Evolutionary conservation across 345 rosid species (phyloP).

Genomic region (Kernera saxatilis): DNA sequence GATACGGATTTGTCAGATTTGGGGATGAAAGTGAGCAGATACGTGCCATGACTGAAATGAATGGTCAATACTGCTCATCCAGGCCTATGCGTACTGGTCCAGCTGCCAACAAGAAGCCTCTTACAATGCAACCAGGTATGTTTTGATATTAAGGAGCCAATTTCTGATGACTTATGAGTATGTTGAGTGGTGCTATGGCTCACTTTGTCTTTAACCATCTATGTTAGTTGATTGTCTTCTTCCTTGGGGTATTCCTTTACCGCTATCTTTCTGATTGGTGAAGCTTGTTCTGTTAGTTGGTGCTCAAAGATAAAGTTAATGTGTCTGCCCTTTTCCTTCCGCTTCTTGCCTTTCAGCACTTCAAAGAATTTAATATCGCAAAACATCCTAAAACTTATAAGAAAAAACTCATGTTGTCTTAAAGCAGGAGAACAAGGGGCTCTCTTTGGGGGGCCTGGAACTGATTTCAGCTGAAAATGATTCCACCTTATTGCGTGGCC

Average conservation of each 20-base stretch:
- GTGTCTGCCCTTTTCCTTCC: slow-evolving; percentile 45
- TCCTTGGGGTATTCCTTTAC: background rate
- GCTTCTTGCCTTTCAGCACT: slow-evolving; percentile 56
- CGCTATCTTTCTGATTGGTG: background rate
- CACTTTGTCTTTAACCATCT: background rate
- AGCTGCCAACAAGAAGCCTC: slow-evolving; percentile 80
- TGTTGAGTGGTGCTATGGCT: background rate
- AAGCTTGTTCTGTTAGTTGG: slow-evolving; percentile 37
- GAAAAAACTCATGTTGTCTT: slow-evolving; percentile 86
- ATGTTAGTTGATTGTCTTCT: slow-evolving; percentile 30
- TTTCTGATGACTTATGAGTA: background rate
- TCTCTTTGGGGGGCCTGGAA: slow-evolving; percentile 96
- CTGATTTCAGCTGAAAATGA: slow-evolving; percentile 94
- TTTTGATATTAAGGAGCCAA: background rate
- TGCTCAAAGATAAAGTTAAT: slow-evolving; percentile 33
- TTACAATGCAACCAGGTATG: slow-evolving; percentile 65
- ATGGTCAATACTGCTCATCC: slow-evolving; percentile 70
- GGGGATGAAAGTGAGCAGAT: slow-evolving; percentile 76
- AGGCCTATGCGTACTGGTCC: slow-evolving; percentile 97
- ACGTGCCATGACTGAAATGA: slow-evolving; percentile 94
- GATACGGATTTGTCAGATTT: slow-evolving; percentile 94
- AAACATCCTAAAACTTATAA: slow-evolving; percentile 73
- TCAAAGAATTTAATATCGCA: slow-evolving; percentile 51
- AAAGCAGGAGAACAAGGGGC: slow-evolving; percentile 97
- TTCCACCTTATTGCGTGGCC: slow-evolving; percentile 97